Conservation (phyloP, 2,329 filamentous ascomycete genomes). For the Remersonia thermophila region DNA sequence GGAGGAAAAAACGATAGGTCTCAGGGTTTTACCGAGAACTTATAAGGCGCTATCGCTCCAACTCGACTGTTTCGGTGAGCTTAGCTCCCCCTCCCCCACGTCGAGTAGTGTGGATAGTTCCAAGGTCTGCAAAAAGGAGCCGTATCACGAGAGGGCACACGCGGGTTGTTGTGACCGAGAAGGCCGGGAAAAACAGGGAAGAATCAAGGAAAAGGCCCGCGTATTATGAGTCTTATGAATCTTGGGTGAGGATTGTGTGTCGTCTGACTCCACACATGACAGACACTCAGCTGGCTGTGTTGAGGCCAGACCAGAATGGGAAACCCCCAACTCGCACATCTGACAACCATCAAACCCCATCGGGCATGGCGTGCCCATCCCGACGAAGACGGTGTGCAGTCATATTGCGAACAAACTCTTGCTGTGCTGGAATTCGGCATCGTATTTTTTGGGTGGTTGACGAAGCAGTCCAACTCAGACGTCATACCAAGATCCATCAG, state of each 20-base stretch:
- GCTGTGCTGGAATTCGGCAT: too few relatives aligned
- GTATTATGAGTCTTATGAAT: too few relatives aligned
- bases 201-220: slow-evolving; percentile 7
- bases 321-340: slow-evolving; percentile 11
- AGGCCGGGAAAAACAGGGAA: slow-evolving; percentile 7
- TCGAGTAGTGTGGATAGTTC: slow-evolving; percentile 4
- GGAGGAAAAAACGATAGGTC: slow-evolving; percentile 11
- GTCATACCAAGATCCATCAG: neutral
- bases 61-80: slow-evolving; percentile 3
- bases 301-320: slow-evolving; percentile 9
- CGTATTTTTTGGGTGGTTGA: too few relatives aligned
- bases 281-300: slow-evolving; percentile 9
- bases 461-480: too few relatives aligned
- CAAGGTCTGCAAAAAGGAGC: slow-evolving; percentile 3
- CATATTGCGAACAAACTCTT: neutral
- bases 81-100: slow-evolving; percentile 6
- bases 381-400: slow-evolving; percentile 10
- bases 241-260: slow-evolving; percentile 1
- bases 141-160: slow-evolving; percentile 7
- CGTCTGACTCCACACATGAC: slow-evolving; percentile 13
- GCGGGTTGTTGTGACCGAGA: slow-evolving; percentile 7
- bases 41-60: slow-evolving; percentile 10
- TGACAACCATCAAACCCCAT: slow-evolving; percentile 11
- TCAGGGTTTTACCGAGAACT: slow-evolving; percentile 10
- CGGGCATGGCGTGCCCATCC: slow-evolving; percentile 3